Base-by-base conservation (phyloP, 1,284 basidiomycete genomes). In the Moesziomyces sp. region DNA sequence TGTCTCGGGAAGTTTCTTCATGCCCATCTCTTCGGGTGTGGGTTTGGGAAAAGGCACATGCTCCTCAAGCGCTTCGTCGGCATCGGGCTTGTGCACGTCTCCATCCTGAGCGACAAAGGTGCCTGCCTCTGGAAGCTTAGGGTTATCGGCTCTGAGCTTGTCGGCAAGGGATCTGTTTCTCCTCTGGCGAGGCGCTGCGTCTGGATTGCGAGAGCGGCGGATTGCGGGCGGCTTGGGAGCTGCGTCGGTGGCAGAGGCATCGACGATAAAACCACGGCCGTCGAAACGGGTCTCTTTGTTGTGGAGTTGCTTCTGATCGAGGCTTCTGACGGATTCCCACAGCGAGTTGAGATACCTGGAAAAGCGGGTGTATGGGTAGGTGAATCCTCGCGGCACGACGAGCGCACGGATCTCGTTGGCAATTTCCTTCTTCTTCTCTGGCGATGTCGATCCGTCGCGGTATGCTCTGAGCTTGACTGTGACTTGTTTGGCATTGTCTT, bases 351-450 rank as follows among this genome's bases (percentile, higher is more conserved):
- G 1, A 42, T 49, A 51, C 3, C 60, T 3, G 21, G 18, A 48
- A 19, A 48, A 1, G 3, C 28, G 3, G 16, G 48, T 47, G 9
- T 2, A 18, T 0, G 4, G 18, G 28, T 14, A 40, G 10, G 24
- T 63, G 35, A 69, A 69, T 13, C 69, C 69, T 23, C 52, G 46
- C 5, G 55, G 19, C 5, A 72, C 40, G 10, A 63, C 45, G n/a
- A 50, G 45, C 7, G n/a, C 14, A n/a, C 63, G 42, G 0, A 72
- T 21, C 43, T 54, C 5, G 2, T 48, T 11, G 2, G 19, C 28
- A 9, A 52, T 19, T 3, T 33, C 21, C 11, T 45, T 14, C 38
- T 60, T 67, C 38, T 60, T 16, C 18, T 62, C 51, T 10, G 33
- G 14, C 16, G 69, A 43, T 4, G 50, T 53, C 0, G 9, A 11